phyloP scores from a whole-genome alignment of 2,329 filamentous ascomycete species.

The Emergomyces pasteurianus region DNA sequence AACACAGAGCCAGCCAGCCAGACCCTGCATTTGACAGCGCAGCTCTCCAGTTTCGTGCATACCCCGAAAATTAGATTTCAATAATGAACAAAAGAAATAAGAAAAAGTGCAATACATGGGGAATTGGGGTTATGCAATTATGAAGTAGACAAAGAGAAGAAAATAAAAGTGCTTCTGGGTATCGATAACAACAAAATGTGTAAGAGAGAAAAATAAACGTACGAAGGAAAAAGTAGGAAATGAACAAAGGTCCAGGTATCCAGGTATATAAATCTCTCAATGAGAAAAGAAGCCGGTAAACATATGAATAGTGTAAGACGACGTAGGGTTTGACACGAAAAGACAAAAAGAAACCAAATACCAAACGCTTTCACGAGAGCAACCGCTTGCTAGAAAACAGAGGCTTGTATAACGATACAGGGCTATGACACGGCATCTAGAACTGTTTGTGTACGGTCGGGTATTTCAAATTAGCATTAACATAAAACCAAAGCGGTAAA shows the following conservation, averaged over 20 bases:
- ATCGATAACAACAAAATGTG: not conserved
- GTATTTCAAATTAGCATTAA: not conserved
- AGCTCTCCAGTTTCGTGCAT: not conserved
- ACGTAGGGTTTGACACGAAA: not conserved
- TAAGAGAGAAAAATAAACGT: not conserved
- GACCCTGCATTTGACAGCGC: not conserved
- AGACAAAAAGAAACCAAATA: not conserved
- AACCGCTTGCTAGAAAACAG: not conserved
- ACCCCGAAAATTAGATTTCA: not conserved
- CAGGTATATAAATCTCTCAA: not conserved
- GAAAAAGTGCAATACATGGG: not conserved
- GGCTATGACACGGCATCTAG: not conserved
- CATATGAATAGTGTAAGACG: not conserved
- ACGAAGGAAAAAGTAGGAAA: not conserved
- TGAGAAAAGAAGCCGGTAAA: not conserved
- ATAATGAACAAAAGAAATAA: not conserved
- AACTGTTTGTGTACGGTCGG: not conserved
- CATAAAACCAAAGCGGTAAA: not conserved
- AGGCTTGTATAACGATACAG: not conserved
- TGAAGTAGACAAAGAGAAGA: not conserved
- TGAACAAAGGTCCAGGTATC: not conserved
- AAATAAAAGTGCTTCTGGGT: not conserved
- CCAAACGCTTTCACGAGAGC: not conserved
- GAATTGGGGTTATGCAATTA: not conserved
- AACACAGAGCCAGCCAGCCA: not conserved